Evolutionary conservation across 2,329 filamentous ascomycete genomes (phyloP).

Genomic region (Trichoderma guizhouense): DNA sequence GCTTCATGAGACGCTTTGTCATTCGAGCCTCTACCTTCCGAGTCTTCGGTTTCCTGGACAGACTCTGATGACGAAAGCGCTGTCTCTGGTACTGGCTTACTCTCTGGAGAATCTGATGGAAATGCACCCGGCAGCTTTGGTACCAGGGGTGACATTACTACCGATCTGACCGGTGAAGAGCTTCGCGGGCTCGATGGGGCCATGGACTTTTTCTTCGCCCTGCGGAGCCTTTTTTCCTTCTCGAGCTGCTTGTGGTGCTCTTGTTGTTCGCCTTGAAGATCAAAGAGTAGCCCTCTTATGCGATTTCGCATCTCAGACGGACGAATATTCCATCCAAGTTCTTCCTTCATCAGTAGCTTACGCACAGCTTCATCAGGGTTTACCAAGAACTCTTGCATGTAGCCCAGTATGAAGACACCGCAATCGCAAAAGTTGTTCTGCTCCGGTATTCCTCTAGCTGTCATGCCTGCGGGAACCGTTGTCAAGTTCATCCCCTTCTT

Average conservation of each 20-base stretch:
- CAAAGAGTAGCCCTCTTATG: slow-evolving; percentile 64
- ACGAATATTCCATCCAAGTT: slow-evolving; percentile 51
- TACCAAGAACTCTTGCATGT: slow-evolving; percentile 76
- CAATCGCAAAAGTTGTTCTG: slow-evolving; percentile 89
- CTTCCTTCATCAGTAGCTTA: slow-evolving; percentile 61
- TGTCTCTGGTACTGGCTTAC: neutral
- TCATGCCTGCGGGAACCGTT: slow-evolving; percentile 50
- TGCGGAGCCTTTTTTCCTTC: slow-evolving; percentile 32
- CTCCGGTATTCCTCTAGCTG: slow-evolving; percentile 69
- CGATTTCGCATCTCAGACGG: slow-evolving; percentile 57
- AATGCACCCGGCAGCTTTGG: slow-evolving; percentile 16
- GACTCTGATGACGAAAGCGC: neutral
- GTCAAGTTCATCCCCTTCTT: slow-evolving; percentile 49
- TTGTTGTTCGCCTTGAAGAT: slow-evolving; percentile 58
- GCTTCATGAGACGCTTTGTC: neutral
- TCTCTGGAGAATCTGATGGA: slow-evolving; percentile 9
- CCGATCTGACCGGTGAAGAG: neutral
- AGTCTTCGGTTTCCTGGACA: neutral
- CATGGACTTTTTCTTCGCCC: slow-evolving; percentile 24
- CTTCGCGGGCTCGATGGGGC: slow-evolving; percentile 6
- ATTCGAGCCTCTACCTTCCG: neutral
- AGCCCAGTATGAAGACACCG: slow-evolving; percentile 80
- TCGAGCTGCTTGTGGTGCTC: slow-evolving; percentile 40
- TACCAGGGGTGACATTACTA: neutral
- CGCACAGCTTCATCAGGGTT: slow-evolving; percentile 68